Base-by-base conservation (phyloP, 78 protist species). In the Speleostelium caveatum region DNA sequence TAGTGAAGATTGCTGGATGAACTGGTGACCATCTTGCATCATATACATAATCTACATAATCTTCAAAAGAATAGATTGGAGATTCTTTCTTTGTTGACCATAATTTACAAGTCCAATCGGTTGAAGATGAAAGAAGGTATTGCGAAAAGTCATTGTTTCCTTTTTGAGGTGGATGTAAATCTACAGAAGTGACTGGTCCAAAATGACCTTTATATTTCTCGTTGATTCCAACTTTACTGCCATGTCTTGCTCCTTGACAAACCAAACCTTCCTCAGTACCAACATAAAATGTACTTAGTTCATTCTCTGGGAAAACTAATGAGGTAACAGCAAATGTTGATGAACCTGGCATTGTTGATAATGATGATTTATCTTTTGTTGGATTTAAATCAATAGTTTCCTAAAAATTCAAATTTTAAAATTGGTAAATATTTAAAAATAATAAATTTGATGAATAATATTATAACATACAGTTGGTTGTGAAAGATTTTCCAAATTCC, bases 1-100 rank as follows among this genome's bases (percentile, higher is more conserved):
- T 59, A 0, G 96, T 91, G 41, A 96, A 94, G 1, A 96, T 55
- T 0, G 94, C 75, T 32, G 97, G 97, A 59, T 86, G 91, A n/a
- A 79, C 85, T 7, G 97, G 97, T 45, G 96, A 96, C 97, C 97
- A 96, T 41, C 75, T 36, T 5, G 75, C 97, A 45, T 86, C 95
- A 56, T 77, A 96, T 10, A 94, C 94, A 49, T 96, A 96, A 24
- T 96, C 97, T 45, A 49, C 45, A 73, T 83, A 79, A 28, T 95
- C 94, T 24, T 96, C 96, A 56, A 96, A 94, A 10, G 95, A 75
- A 39, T 87, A 87, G 26, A 87, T 28, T 35, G 92, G 86, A 24
- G 55, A 26, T 2, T 87, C 78, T 75, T 87, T 87, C 61, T 65
- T 87, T 1, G 78, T 28, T 33, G 80, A 30, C 97, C 97, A 96